These are phyloP conservation scores for Pyrenophora seminiperda DNA, from an alignment of 2,329 filamentous ascomycete species.

Conservation along the genomic window DNA sequence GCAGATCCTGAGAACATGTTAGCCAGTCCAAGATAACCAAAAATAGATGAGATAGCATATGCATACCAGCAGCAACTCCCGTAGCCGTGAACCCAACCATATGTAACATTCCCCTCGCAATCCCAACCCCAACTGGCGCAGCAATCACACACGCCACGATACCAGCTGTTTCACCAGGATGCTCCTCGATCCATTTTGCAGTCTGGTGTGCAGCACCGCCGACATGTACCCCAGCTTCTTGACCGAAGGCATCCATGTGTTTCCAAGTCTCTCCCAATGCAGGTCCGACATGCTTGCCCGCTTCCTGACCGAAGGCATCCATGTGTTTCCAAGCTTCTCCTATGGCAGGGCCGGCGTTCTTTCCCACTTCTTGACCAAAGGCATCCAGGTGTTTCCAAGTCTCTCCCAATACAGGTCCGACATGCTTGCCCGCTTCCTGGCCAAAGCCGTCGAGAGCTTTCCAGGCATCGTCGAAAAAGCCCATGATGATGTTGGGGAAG, in stretches of 20 bases:
- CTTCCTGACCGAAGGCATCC: background rate
- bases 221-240: background rate
- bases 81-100: conserved; percentile 17
- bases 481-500: conserved; percentile 1
- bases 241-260: conserved; percentile 1
- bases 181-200: conserved; percentile 17
- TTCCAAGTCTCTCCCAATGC: conserved; percentile 3
- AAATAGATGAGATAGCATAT: conserved; percentile 6
- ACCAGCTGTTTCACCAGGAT: conserved; percentile 15
- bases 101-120: conserved; percentile 1
- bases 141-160: conserved; percentile 13
- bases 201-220: background rate
- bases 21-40: background rate
- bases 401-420: background rate
- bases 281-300: background rate
- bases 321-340: conserved; percentile 12
- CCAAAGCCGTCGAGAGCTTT: conserved; percentile 4
- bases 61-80: conserved; percentile 22
- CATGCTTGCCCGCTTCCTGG: conserved; percentile 7
- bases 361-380: conserved; percentile 10
- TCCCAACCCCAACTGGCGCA: conserved; percentile 11
- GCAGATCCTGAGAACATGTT: conserved; percentile 13
- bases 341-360: conserved; percentile 3
- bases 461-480: conserved; percentile 6
- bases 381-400: background rate